Evolutionary conservation across 2,329 filamentous ascomycete species (phyloP).

Genomic region (Phialophora chinensis): DNA sequence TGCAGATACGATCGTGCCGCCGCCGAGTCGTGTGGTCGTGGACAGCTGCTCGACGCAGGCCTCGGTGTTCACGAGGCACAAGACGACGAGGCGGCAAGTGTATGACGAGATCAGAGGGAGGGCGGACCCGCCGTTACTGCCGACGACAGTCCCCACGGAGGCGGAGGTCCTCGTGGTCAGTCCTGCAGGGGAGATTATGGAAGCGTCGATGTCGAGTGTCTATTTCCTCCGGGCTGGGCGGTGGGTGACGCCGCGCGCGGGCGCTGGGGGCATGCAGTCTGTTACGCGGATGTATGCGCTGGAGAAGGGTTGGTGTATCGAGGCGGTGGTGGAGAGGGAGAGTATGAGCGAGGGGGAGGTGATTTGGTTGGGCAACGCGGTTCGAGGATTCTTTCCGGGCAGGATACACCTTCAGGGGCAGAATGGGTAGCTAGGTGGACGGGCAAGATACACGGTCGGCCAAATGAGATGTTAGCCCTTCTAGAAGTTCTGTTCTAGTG

Average conservation of each 20-base stretch:
- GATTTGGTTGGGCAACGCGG: constrained; percentile 88
- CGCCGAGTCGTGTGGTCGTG: neutral
- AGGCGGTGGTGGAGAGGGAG: constrained; percentile 63
- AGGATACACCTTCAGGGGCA: neutral
- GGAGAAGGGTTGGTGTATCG: constrained; percentile 68
- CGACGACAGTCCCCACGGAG: constrained; percentile 43
- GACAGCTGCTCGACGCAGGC: neutral
- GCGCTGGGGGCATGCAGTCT: constrained; percentile 79
- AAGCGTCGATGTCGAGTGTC: constrained; percentile 80
- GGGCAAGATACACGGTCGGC: neutral
- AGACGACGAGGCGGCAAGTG: constrained; percentile 75
- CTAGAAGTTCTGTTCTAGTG: neutral
- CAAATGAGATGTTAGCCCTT: neutral
- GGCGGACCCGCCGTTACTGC: constrained; percentile 54
- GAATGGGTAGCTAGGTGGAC: neutral
- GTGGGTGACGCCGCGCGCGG: constrained; percentile 84
- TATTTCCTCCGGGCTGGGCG: constrained; percentile 69
- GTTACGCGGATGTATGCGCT: constrained; percentile 86
- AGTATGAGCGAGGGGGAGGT: constrained; percentile 68
- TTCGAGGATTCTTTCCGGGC: constrained; percentile 69
- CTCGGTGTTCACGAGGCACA: constrained; percentile 76
- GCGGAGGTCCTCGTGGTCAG: constrained; percentile 81
- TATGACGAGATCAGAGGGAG: constrained; percentile 74
- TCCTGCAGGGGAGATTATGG: constrained; percentile 71
- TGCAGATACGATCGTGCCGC: neutral